These are phyloP conservation scores for Bruguiera sexangula DNA, from an alignment of 345 rosid genomes.

Conservation along the genomic window DNA sequence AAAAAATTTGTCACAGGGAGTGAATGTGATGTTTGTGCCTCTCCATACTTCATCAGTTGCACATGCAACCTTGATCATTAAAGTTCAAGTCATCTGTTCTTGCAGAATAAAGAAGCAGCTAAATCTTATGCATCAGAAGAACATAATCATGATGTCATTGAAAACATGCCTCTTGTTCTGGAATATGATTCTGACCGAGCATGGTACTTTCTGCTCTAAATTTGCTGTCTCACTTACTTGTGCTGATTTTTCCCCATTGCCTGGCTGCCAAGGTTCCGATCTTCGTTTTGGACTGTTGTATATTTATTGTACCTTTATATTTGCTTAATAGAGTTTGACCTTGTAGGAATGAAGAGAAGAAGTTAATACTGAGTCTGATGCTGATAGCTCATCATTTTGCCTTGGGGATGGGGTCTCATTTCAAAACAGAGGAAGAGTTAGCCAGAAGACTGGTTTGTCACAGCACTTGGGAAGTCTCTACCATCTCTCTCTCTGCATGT, in stretches of 20 bases:
- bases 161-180: constrained; percentile 74
- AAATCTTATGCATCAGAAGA: constrained; percentile 41
- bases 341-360: constrained; percentile 87
- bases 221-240: background rate
- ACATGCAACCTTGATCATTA: background rate
- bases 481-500: background rate
- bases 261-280: background rate
- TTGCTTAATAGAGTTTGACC: background rate
- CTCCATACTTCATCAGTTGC: background rate
- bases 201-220: constrained; percentile 8
- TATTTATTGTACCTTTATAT: background rate
- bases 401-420: constrained; percentile 81
- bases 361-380: constrained; percentile 69
- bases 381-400: constrained; percentile 68
- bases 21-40: background rate
- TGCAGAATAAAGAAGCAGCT: constrained; percentile 51
- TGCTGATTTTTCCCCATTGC: background rate
- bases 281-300: background rate
- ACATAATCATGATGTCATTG: constrained; percentile 61
- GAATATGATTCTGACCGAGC: constrained; percentile 80
- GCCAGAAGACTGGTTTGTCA: constrained; percentile 72
- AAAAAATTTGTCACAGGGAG: too few relatives aligned
- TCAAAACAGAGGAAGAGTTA: constrained; percentile 86
- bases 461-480: background rate
- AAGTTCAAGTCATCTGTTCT: background rate